phyloP scores from a whole-genome alignment of 768 basidiomycete species.

The Termitomyces bulborhizus region DNA sequence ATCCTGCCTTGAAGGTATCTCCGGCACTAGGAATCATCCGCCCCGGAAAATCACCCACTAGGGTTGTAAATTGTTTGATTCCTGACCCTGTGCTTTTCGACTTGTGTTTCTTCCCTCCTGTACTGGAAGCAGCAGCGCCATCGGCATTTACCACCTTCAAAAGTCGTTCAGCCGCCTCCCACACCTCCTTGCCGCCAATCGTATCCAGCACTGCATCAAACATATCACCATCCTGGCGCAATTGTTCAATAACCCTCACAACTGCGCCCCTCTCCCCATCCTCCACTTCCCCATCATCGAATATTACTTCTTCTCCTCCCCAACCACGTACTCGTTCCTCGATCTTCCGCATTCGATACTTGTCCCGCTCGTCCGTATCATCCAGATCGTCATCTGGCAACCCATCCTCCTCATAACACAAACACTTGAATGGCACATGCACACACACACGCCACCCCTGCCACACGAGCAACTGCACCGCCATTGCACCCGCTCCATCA shows the following conservation, averaged over 20 bases:
- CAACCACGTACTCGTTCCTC: constrained; percentile 55
- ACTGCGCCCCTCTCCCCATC: constrained; percentile 37
- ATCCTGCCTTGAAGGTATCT: constrained; percentile 68
- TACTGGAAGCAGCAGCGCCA: constrained; percentile 13
- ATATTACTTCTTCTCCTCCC: constrained; percentile 76
- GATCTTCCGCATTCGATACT: constrained; percentile 35
- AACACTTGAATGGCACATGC: constrained; percentile 37
- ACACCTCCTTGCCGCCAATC: constrained; percentile 72
- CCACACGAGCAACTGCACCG: constrained; percentile 67
- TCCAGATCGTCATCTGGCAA: not conserved
- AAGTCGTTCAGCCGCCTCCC: constrained; percentile 66
- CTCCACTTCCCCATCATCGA: constrained; percentile 45
- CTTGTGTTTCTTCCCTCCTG: constrained; percentile 15
- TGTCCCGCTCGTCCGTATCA: constrained; percentile 22
- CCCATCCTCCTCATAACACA: constrained; percentile 9
- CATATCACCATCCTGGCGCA: constrained; percentile 45
- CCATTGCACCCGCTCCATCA: constrained; percentile 70
- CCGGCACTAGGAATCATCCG: constrained; percentile 62
- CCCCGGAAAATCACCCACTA: constrained; percentile 66
- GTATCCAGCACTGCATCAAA: constrained; percentile 86
- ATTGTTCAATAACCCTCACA: constrained; percentile 44
- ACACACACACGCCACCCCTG: constrained; percentile 73
- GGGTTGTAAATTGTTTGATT: constrained; percentile 65
- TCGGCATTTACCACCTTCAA: constrained; percentile 29
- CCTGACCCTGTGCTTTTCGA: constrained; percentile 21